Conservation (phyloP, 1,284 basidiomycete genomes). For the Fomitopsis pinicola region DNA sequence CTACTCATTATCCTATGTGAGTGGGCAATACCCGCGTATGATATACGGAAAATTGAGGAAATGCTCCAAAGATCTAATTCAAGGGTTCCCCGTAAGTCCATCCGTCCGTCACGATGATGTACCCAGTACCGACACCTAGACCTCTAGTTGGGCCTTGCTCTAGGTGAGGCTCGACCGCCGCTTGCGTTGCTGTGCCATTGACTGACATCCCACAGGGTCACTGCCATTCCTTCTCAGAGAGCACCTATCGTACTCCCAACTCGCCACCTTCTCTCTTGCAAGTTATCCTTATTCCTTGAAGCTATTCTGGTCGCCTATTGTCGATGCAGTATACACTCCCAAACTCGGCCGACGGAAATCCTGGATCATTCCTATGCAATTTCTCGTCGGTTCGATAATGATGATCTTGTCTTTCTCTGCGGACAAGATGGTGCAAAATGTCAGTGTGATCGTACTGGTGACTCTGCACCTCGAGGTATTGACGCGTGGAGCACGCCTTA, state of each 20-base stretch:
- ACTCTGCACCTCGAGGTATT: not conserved
- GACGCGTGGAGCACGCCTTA: conserved; percentile 27
- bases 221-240: conserved; percentile 95
- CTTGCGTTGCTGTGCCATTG: not conserved
- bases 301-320: conserved; percentile 96
- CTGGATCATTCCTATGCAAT: conserved; percentile 98
- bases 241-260: conserved; percentile 93
- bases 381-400: conserved; percentile 86
- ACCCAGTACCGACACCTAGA: not conserved
- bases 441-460: conserved; percentile 34
- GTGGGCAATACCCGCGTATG: conserved; percentile 28
- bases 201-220: conserved; percentile 56
- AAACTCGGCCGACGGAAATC: conserved; percentile 90
- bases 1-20: conserved; percentile 87
- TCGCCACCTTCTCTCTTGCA: conserved; percentile 91
- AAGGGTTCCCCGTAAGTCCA: conserved; percentile 88
- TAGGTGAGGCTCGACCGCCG: conserved; percentile 43
- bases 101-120: not conserved
- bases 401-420: conserved; percentile 83
- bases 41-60: conserved; percentile 3
- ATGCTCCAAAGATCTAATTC: conserved; percentile 68
- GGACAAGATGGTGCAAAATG: conserved; percentile 78
- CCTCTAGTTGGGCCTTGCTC: conserved; percentile 63
- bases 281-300: conserved; percentile 98
- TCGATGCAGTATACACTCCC: conserved; percentile 86